Base-by-base conservation (phyloP, 164 flowering plant species). In the Taxillus chinensis region DNA sequence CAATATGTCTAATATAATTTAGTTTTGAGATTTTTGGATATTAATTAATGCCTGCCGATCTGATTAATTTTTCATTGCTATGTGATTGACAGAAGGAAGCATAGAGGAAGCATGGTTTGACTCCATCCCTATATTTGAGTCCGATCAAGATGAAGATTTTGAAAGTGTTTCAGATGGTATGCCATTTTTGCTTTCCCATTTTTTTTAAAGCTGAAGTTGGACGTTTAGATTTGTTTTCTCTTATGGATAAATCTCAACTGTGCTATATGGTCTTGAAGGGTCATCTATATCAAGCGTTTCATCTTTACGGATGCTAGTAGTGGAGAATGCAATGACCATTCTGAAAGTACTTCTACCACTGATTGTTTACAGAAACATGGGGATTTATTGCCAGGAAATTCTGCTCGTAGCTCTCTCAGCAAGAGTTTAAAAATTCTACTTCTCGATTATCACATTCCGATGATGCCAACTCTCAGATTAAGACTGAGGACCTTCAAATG, bases 21-120 rank as follows among this genome's bases (percentile, higher is more conserved):
- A 3, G 9, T 48, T 48, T 14, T 52, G 13, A 3, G 6, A 41
- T 10, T 56, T 27, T 2, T 14, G 4, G 27, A 3, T 2, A 14
- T 52, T 41, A 4, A 4, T 51, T 13, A 40, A 5, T n/a, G 17
- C 8, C 13, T n/a, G 41, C 11, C n/a, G 15, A 55, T n/a, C 2
- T 60, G 46, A 5, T 7, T 52, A 41, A 41, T n/a, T 40, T 50
- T 51, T 5, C 60, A 40, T 62, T 67, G 46, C 12, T 8, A 39
- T 75, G 27, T 69, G 41, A 57, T 67, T 62, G 45, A 41, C 69
- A 40, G 62, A 79, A 76, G 96, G 83, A 62, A 83, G 78, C 62
- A 60, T 59, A 55, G 96, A 89, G 45, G 99, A 95, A 55, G 82
- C 92, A 38, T 95, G 99, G 99, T 95, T 72, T 71, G 99, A 95